Evolutionary conservation across 2,329 filamentous ascomycete genomes (phyloP).

Genomic region (Calonectria hongkongensis): DNA sequence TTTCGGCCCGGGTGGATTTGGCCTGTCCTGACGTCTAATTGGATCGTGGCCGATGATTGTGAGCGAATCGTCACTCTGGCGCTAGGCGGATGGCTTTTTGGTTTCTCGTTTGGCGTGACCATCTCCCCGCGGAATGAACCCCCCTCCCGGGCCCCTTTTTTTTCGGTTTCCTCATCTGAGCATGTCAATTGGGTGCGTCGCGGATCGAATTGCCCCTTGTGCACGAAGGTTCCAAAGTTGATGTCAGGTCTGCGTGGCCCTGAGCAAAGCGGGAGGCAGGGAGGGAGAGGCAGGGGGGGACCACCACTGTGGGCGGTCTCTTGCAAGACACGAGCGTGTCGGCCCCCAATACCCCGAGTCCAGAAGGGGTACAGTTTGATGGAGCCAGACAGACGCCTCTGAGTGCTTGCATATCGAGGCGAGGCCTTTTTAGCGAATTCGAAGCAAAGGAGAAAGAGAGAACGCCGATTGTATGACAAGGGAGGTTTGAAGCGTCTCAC

Average conservation of each 20-base stretch:
- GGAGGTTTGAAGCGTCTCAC: constrained; percentile 14
- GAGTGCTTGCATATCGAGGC: not conserved
- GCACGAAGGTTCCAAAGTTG: not conserved
- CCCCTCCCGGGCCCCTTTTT: constrained; percentile 31
- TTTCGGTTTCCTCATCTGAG: not conserved
- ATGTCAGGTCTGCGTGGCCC: constrained; percentile 20
- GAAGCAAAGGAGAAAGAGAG: not conserved
- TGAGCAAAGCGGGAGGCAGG: not conserved
- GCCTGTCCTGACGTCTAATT: constrained; percentile 52
- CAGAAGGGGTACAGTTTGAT: not conserved
- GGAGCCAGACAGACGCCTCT: not conserved
- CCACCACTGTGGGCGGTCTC: not conserved
- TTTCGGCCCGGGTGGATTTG: constrained; percentile 46
- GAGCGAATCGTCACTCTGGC: constrained; percentile 52
- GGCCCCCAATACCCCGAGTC: constrained; percentile 7
- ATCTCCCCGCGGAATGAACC: constrained; percentile 21
- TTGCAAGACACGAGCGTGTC: constrained; percentile 20
- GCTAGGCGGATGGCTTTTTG: constrained; percentile 53
- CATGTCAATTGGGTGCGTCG: constrained; percentile 15
- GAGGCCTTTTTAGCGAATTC: not conserved
- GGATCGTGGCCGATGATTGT: constrained; percentile 46
- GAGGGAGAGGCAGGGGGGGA: not conserved
- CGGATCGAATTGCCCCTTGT: not conserved
- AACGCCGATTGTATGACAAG: constrained; percentile 1
- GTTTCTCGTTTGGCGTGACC: constrained; percentile 36